These are phyloP conservation scores for Prosopis cineraria DNA, from an alignment of 306 rosid genomes.

Conservation along the genomic window DNA sequence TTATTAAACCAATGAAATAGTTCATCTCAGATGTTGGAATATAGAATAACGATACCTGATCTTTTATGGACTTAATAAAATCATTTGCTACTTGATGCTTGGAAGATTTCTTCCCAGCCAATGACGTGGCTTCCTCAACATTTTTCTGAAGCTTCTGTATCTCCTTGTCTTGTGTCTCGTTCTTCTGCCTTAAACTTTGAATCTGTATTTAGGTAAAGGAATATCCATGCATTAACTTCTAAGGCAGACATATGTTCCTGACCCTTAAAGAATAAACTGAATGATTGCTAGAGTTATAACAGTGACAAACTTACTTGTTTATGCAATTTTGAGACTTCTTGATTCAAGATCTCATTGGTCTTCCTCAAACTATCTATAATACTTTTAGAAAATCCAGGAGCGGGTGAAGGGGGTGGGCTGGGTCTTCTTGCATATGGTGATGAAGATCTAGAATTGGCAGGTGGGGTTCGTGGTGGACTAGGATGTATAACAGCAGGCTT, in stretches of 20 bases:
- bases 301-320: conserved; percentile 53
- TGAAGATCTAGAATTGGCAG: conserved; percentile 51
- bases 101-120: conserved; percentile 61
- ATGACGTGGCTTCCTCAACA: conserved; percentile 46
- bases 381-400: conserved; percentile 81
- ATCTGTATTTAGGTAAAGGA: conserved; percentile 53
- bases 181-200: conserved; percentile 59
- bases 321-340: conserved; percentile 73
- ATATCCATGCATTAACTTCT: conserved; percentile 28
- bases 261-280: conserved; percentile 15
- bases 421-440: conserved; percentile 74
- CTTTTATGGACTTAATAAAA: conserved; percentile 58
- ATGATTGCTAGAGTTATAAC: conserved; percentile 13
- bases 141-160: conserved; percentile 57
- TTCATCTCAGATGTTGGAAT: conserved; percentile 9
- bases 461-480: conserved; percentile 46
- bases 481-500: conserved; percentile 43
- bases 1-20: conserved; percentile 10
- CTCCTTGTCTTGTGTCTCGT: conserved; percentile 61
- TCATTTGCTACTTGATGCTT: conserved; percentile 55
- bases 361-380: conserved; percentile 78
- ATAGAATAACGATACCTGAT: conserved; percentile 60
- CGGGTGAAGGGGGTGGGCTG: conserved; percentile 75
- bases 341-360: conserved; percentile 63
- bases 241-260: conserved; percentile 7